These are phyloP conservation scores for Gastrodia elata DNA, from an alignment of 106 monocot genomes.

Conservation along the genomic window DNA sequence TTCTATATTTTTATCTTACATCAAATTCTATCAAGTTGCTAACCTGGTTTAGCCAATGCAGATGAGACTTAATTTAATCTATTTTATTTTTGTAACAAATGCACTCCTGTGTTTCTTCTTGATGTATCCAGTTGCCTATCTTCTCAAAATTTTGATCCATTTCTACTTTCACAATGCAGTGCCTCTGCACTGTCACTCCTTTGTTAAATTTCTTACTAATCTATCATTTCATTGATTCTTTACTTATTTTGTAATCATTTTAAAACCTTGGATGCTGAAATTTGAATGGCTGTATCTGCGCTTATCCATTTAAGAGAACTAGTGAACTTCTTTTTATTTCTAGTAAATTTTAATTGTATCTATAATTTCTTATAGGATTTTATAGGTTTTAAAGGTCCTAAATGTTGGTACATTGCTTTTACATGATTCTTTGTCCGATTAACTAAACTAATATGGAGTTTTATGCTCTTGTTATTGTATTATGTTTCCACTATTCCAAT, in stretches of 20 bases:
- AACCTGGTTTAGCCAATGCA: neutral
- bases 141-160: neutral
- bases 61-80: neutral
- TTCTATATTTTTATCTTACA: neutral
- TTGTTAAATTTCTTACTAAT: neutral
- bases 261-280: neutral
- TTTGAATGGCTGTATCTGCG: neutral
- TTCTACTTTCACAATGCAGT: neutral
- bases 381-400: neutral
- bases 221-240: neutral
- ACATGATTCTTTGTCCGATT: neutral
- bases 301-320: conserved; percentile 1
- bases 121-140: neutral
- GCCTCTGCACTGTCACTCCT: neutral
- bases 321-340: neutral
- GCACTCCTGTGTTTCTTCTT: neutral
- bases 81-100: neutral
- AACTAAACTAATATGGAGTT: neutral
- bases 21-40: neutral
- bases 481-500: neutral
- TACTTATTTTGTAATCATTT: neutral
- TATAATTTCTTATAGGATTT: neutral
- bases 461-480: neutral
- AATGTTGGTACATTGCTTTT: neutral
- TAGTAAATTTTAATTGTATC: neutral